Evolutionary conservation across 2,329 filamentous ascomycete genomes (phyloP).

Genomic region (Botrytis deweyae): DNA sequence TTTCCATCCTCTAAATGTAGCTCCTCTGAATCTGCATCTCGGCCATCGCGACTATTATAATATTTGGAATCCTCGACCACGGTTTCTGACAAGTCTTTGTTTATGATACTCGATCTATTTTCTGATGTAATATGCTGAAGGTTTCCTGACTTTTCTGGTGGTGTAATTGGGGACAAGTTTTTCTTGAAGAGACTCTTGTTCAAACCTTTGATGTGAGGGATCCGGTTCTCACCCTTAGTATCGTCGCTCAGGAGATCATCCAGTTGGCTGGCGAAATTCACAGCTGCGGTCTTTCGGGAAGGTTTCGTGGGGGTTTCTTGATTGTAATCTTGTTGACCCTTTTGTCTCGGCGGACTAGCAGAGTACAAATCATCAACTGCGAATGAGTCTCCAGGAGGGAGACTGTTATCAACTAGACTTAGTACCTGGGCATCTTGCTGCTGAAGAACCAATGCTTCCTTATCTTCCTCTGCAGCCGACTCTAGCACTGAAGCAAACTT

Average conservation of each 20-base stretch:
- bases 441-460: slow-evolving; percentile 6
- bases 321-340: neutral
- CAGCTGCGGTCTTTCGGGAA: neutral
- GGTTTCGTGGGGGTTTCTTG: neutral
- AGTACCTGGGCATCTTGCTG: slow-evolving; percentile 12
- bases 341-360: slow-evolving; percentile 11
- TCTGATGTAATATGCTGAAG: neutral
- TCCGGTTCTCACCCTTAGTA: neutral
- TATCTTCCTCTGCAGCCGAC: neutral
- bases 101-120: neutral
- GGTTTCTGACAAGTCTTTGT: neutral
- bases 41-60: neutral
- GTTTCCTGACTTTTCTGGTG: neutral
- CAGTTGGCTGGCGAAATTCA: slow-evolving; percentile 7
- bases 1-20: neutral
- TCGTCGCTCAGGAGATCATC: slow-evolving; percentile 9
- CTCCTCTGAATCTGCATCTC: neutral
- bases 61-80: neutral
- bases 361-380: slow-evolving; percentile 13
- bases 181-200: neutral
- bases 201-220: neutral
- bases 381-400: neutral
- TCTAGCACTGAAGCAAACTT: neutral
- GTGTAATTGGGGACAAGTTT: neutral
- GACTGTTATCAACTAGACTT: neutral